Evolutionary conservation across 164 flowering plant genomes (phyloP), one percentile per base, ranked within the genome.

Genomic region (Berberis vulgaris): DNA sequence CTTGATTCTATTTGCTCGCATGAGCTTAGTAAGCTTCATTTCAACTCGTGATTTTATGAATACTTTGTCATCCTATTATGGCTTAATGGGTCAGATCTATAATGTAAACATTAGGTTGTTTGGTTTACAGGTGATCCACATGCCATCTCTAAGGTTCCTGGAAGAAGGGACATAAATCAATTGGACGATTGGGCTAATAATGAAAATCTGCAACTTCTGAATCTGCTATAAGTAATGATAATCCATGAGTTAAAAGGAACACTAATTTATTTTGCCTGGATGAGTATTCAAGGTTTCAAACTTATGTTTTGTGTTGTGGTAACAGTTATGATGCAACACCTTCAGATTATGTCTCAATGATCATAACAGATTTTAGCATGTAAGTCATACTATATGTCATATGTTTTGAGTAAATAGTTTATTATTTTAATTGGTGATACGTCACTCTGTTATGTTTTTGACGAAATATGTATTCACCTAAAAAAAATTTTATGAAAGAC

Each of bases 1-100:
- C 96, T 92, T 70, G 98, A 92, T 81, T 92, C 98, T 57, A 88
- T 92, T 64, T 92, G 98, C 82, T 85, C 83, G 42, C 87, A 92
- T 72, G 96, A 92, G 73, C 87, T 92, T 12, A 96, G 96, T 92
- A 85, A 60, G 80, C 13, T 39, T 43, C 43, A 52, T 56, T 44
- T 52, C n/a, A 12, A 47, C n/a, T 3, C 26, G 26, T 26, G 10
- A 10, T 7, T 52, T 26, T 6, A 26, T 26, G 26, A 26, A 26
- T 26, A 26, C 26, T 10, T 26, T 52, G 4, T 11, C 11, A 52
- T 52, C n/a, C 4, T 3, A 26, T 4, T 11, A 10, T 26, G n/a
- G 10, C 13, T 52, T 52, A 2, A 10, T 52, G 13, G 10, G 1
- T 10, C n/a, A 10, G 2, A 3, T 26, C n/a, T 5, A 10, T 52